phyloP scores from a whole-genome alignment of 495 filamentous ascomycete species.

The Neurospora pannonica region DNA sequence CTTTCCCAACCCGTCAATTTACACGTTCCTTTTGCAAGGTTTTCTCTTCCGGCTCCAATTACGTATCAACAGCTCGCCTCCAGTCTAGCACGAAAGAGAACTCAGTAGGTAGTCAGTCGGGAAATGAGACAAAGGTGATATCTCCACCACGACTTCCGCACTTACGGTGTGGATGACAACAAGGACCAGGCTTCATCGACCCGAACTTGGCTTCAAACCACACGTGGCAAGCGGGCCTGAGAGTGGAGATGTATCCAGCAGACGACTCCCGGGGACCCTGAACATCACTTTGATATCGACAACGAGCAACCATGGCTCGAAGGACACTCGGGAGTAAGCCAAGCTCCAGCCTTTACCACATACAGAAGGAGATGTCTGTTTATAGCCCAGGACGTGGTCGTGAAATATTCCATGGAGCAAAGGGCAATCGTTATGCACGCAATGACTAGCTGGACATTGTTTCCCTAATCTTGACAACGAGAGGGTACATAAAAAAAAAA shows the following conservation, averaged over 20 bases:
- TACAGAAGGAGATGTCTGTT: not conserved
- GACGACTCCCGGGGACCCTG: not conserved
- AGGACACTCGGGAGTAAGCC: not conserved
- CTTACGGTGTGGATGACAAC: not conserved
- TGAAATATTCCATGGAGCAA: not conserved
- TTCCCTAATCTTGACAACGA: not conserved
- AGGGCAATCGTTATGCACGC: not conserved
- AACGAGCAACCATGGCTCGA: not conserved
- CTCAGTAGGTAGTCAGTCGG: not conserved
- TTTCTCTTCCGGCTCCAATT: not conserved
- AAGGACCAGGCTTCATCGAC: not conserved
- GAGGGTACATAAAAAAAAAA: not conserved
- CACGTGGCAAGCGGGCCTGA: not conserved
- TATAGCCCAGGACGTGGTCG: not conserved
- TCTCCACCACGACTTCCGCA: not conserved
- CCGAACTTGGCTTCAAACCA: not conserved
- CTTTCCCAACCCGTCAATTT: not conserved
- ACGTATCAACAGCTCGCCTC: not conserved
- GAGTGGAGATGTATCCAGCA: not conserved
- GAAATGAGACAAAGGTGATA: not conserved
- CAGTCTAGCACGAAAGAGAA: not conserved
- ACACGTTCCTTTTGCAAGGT: not conserved
- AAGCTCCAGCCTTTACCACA: not conserved
- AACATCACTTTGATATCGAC: not conserved
- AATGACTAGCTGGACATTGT: not conserved